These are phyloP conservation scores for Hemileccinum impolitum DNA, from an alignment of 768 basidiomycete species.

Conservation along the genomic window DNA sequence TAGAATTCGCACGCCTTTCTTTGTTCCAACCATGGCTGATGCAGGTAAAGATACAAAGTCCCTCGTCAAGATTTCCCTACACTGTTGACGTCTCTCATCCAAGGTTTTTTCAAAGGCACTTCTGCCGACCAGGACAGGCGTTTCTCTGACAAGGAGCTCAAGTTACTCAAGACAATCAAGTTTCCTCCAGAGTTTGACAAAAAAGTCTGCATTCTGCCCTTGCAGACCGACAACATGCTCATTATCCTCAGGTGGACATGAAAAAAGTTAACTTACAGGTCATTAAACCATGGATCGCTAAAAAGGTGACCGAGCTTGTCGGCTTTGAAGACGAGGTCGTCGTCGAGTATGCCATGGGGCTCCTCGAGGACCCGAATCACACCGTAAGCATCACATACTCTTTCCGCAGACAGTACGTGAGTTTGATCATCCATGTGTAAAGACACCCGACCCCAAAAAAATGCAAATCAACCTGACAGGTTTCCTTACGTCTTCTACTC, in stretches of 20 bases:
- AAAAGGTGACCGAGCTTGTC: slow-evolving; percentile 85
- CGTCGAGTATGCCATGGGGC: slow-evolving; percentile 92
- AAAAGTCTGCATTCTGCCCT: slow-evolving; percentile 49
- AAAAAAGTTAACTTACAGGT: slow-evolving; percentile 91
- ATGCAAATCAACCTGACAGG: slow-evolving; percentile 95
- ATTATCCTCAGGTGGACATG: slow-evolving; percentile 72
- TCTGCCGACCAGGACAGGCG: slow-evolving; percentile 89
- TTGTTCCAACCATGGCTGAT: slow-evolving; percentile 49
- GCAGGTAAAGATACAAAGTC: slow-evolving; percentile 39
- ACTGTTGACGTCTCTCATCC: slow-evolving; percentile 6
- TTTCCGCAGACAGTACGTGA: too few relatives aligned
- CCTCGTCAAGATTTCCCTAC: slow-evolving; percentile 3
- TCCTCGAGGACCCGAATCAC: slow-evolving; percentile 81
- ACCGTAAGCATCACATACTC: slow-evolving; percentile 51
- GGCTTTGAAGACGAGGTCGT: slow-evolving; percentile 97
- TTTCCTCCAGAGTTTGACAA: slow-evolving; percentile 87
- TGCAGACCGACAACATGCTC: neutral
- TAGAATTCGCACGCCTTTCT: slow-evolving; percentile 21
- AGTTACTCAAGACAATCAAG: slow-evolving; percentile 84
- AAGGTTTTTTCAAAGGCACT: slow-evolving; percentile 88
- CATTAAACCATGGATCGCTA: slow-evolving; percentile 93
- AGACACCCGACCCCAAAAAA: slow-evolving; percentile 90
- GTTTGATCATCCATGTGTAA: slow-evolving; percentile 2
- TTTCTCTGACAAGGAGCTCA: slow-evolving; percentile 93
- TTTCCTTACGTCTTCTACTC: slow-evolving; percentile 85